Conservation (phyloP, 2,329 filamentous ascomycete genomes). For the Graphiopsis chlorocephala region DNA sequence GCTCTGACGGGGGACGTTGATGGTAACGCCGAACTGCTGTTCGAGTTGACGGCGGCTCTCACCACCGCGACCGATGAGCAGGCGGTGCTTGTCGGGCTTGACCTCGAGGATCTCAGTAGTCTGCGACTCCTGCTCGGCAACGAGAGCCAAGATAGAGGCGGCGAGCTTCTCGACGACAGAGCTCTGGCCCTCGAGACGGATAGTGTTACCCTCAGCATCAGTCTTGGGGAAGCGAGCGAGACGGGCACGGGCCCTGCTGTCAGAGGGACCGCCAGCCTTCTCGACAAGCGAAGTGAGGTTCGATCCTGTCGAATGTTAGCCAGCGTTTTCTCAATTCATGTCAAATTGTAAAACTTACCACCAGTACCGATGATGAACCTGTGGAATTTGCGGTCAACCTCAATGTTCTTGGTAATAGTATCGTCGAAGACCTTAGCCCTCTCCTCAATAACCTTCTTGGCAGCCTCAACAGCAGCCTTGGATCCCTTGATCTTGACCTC, state of each 20-base stretch:
- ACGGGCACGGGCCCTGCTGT: slow-evolving; percentile 77
- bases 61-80: slow-evolving; percentile 87
- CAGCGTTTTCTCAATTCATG: slow-evolving; percentile 13
- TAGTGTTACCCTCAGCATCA: slow-evolving; percentile 72
- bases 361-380: slow-evolving; percentile 82
- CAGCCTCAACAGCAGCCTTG: slow-evolving; percentile 83
- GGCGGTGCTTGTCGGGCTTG: slow-evolving; percentile 82
- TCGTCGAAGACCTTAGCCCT: slow-evolving; percentile 85
- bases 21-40: slow-evolving; percentile 76
- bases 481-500: slow-evolving; percentile 92
- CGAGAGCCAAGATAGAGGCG: slow-evolving; percentile 74
- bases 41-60: slow-evolving; percentile 84
- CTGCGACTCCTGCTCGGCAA: slow-evolving; percentile 79
- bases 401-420: slow-evolving; percentile 77
- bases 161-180: slow-evolving; percentile 87
- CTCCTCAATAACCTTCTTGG: slow-evolving; percentile 85
- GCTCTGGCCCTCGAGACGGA: slow-evolving; percentile 82
- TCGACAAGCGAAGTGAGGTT: slow-evolving; percentile 84
- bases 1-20: slow-evolving; percentile 84
- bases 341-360: slow-evolving; percentile 57
- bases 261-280: slow-evolving; percentile 84
- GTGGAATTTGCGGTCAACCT: slow-evolving; percentile 94
- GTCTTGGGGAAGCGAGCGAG: slow-evolving; percentile 93
- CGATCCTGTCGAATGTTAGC: slow-evolving; percentile 60
- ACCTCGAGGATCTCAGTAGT: slow-evolving; percentile 76